Percentiles rank a stretch among this genome's conserved stretches.
Evolutionary conservation across 176 grass and related monocot species (phyloP).

Genomic region (Phragmites australis): DNA sequence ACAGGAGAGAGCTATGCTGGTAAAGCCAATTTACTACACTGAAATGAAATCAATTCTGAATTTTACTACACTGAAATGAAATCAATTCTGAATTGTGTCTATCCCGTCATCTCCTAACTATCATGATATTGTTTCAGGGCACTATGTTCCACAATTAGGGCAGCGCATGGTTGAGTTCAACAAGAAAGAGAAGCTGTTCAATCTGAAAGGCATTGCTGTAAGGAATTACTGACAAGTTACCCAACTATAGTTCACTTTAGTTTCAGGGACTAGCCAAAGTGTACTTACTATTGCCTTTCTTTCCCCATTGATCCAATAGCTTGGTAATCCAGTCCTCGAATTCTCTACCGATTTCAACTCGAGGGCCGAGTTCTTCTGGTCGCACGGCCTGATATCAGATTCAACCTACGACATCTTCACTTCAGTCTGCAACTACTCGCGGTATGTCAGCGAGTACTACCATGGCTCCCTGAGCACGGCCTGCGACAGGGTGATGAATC

Average conservation of each 20-base stretch:
- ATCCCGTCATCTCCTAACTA: not conserved
- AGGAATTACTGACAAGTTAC: conserved; percentile 31
- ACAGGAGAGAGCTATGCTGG: conserved; percentile 98
- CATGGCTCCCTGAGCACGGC: conserved; percentile 63
- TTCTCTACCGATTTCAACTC: conserved; percentile 97
- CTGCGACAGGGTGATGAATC: conserved; percentile 75
- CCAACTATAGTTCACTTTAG: not conserved
- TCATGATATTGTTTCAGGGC: conserved; percentile 42
- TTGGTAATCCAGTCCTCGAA: conserved; percentile 93
- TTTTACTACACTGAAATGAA: not conserved
- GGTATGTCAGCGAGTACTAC: conserved; percentile 91
- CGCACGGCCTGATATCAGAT: conserved; percentile 94
- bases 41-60: not conserved
- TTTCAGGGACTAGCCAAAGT: not conserved
- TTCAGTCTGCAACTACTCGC: conserved; percentile 80
- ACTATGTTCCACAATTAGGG: conserved; percentile 86
- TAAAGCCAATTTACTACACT: conserved; percentile 24
- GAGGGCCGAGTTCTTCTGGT: conserved; percentile 96
- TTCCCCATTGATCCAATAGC: conserved; percentile 9
- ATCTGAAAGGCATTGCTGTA: conserved; percentile 97
- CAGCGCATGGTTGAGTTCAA: conserved; percentile 84
- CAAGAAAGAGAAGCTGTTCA: conserved; percentile 75
- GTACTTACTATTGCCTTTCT: not conserved
- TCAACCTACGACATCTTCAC: conserved; percentile 79
- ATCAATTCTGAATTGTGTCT: not conserved